Evolutionary conservation across 192 early-diverging fungal species (phyloP).

Genomic region (Dimargaris xerosporica): DNA sequence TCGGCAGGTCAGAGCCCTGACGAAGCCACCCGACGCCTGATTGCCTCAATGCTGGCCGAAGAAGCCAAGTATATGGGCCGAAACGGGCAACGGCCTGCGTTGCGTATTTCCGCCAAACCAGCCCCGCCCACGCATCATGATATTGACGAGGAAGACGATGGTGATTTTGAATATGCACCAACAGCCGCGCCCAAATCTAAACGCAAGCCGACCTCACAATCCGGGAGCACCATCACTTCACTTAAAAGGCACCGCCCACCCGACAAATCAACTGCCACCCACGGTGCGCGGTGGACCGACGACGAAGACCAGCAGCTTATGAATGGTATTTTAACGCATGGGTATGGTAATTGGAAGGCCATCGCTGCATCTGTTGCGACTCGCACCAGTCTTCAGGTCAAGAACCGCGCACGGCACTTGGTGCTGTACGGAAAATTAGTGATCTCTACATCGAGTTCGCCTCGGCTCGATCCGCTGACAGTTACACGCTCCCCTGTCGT

Average conservation of each 20-base stretch:
- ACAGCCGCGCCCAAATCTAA: not conserved
- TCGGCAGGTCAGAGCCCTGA: constrained; percentile 26
- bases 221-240: not conserved
- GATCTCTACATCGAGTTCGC: not conserved
- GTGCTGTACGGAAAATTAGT: constrained; percentile 25
- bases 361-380: constrained; percentile 33
- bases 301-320: constrained; percentile 30
- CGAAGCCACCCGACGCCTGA: constrained; percentile 34
- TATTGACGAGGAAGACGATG: constrained; percentile 9
- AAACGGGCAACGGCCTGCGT: too few species aligned
- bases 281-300: constrained; percentile 37
- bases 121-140: not conserved
- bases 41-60: constrained; percentile 46
- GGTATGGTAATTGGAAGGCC: constrained; percentile 40
- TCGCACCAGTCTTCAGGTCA: constrained; percentile 40
- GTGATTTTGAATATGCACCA: not conserved
- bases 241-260: constrained; percentile 16
- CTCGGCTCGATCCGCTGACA: not conserved
- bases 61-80: constrained; percentile 39
- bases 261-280: constrained; percentile 30
- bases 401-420: constrained; percentile 43
- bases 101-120: not conserved
- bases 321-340: constrained; percentile 15
- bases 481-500: constrained; percentile 8
- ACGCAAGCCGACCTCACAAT: not conserved